Conservation (phyloP, 2,329 filamentous ascomycete genomes). For the Pyrenophora seminiperda region DNA sequence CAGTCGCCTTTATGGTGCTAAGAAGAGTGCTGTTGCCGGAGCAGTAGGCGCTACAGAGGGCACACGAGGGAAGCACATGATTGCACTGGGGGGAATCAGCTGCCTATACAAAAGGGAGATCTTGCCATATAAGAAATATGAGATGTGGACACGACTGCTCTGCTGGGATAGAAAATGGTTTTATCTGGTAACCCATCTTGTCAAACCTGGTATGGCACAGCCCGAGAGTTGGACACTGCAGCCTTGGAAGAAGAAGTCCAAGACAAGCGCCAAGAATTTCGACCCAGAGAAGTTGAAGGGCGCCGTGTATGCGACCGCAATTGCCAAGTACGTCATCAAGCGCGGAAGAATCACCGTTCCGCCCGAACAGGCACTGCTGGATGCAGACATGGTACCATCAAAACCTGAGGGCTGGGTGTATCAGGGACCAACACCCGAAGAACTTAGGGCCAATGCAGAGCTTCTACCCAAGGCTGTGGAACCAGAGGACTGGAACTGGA, state of each 20-base stretch:
- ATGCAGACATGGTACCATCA: constrained; percentile 74
- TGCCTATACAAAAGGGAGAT: constrained; percentile 57
- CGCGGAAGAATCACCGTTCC: constrained; percentile 75
- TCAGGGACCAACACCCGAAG: constrained; percentile 12
- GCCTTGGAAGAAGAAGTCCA: constrained; percentile 52
- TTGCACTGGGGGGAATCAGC: constrained; percentile 55
- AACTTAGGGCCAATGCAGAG: constrained; percentile 15
- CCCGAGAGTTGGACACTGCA: constrained; percentile 52
- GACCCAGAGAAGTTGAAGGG: constrained; percentile 46
- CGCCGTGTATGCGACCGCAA: constrained; percentile 56
- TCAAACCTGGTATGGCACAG: constrained; percentile 51
- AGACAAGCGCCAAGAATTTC: constrained; percentile 25
- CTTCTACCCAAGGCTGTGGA: constrained; percentile 39
- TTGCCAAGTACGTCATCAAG: constrained; percentile 59
- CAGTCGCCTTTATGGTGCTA: constrained; percentile 27
- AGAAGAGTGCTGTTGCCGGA: constrained; percentile 23
- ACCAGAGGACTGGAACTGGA: constrained; percentile 62
- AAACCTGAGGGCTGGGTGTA: constrained; percentile 64
- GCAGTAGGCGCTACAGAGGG: constrained; percentile 26
- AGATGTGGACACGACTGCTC: constrained; percentile 56
- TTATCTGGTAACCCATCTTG: constrained; percentile 55
- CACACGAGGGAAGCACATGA: constrained; percentile 36
- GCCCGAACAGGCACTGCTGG: constrained; percentile 74
- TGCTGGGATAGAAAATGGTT: constrained; percentile 59
- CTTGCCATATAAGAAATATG: constrained; percentile 51